These are phyloP conservation scores for Ananas comosus DNA, from an alignment of 176 grass and related monocot genomes.

Conservation along the genomic window DNA sequence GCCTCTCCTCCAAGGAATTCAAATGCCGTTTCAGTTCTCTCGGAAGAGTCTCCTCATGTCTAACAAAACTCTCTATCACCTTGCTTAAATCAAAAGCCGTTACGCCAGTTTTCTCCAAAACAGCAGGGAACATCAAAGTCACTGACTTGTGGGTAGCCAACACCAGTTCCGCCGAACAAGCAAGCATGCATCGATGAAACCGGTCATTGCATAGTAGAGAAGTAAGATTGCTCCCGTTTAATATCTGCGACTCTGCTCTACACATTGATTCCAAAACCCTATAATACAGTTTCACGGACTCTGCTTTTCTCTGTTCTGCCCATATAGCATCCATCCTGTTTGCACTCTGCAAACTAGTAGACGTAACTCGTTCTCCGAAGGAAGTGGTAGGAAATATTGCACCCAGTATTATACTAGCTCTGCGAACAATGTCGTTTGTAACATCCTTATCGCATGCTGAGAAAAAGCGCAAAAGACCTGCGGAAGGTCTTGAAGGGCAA, in stretches of 20 bases:
- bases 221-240: slow-evolving; percentile 70
- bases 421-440: slow-evolving; percentile 44
- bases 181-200: slow-evolving; percentile 95
- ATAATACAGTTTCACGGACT: slow-evolving; percentile 82
- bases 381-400: slow-evolving; percentile 71
- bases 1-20: slow-evolving; percentile 86
- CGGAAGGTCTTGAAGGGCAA: slow-evolving; percentile 63
- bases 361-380: slow-evolving; percentile 46
- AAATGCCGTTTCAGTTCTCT: slow-evolving; percentile 91
- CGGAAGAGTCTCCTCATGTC: slow-evolving; percentile 92
- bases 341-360: slow-evolving; percentile 33
- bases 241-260: slow-evolving; percentile 69
- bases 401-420: slow-evolving; percentile 80
- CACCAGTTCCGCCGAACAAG: slow-evolving; percentile 90
- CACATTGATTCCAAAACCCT: slow-evolving; percentile 90
- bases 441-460: slow-evolving; percentile 66
- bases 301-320: slow-evolving; percentile 95
- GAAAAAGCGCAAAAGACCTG: slow-evolving; percentile 64
- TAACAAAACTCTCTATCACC: slow-evolving; percentile 96
- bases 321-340: slow-evolving; percentile 82
- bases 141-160: slow-evolving; percentile 97
- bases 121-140: slow-evolving; percentile 90
- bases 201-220: slow-evolving; percentile 73
- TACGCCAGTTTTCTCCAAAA: slow-evolving; percentile 95
- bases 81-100: slow-evolving; percentile 97